Conservation (phyloP, 2,329 filamentous ascomycete genomes). For the Phoma sp. region DNA sequence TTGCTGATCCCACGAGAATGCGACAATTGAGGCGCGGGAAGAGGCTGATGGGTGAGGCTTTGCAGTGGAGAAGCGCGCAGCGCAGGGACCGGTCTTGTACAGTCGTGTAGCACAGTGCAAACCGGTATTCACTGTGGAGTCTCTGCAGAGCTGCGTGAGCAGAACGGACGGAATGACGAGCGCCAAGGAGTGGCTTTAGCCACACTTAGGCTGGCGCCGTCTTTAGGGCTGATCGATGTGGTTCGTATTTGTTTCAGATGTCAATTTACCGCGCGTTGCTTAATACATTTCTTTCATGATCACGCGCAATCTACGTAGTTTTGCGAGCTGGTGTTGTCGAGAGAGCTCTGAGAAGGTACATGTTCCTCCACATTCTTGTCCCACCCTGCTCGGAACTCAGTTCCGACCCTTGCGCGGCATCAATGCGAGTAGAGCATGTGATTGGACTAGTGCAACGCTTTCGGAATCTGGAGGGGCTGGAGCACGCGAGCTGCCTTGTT, state of each 20-base stretch:
- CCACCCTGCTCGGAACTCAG: neutral
- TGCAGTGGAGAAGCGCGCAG: constrained; percentile 20
- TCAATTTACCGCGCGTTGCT: neutral
- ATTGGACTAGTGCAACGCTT: constrained; percentile 10
- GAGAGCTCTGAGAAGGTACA: neutral
- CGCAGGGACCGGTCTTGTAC: constrained; percentile 31
- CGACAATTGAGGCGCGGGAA: constrained; percentile 20
- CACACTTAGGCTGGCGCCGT: constrained; percentile 12
- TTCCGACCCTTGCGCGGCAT: constrained; percentile 13
- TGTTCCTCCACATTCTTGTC: neutral
- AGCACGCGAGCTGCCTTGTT: constrained; percentile 11
- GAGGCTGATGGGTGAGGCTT: constrained; percentile 33
- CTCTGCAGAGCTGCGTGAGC: constrained; percentile 9
- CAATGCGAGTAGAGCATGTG: constrained; percentile 3
- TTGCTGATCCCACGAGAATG: constrained; percentile 16
- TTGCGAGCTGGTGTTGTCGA: neutral
- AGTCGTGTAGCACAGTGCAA: constrained; percentile 22
- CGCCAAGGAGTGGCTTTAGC: constrained; percentile 10
- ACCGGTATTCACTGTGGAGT: constrained; percentile 34
- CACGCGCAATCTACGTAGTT: neutral
- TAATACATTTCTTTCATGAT: neutral
- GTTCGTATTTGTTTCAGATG: constrained; percentile 1
- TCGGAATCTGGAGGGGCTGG: constrained; percentile 4
- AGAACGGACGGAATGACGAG: constrained; percentile 24
- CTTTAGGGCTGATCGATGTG: neutral